These are phyloP conservation scores for Lentinus brumalis DNA, from an alignment of 768 basidiomycete genomes.

Conservation along the genomic window DNA sequence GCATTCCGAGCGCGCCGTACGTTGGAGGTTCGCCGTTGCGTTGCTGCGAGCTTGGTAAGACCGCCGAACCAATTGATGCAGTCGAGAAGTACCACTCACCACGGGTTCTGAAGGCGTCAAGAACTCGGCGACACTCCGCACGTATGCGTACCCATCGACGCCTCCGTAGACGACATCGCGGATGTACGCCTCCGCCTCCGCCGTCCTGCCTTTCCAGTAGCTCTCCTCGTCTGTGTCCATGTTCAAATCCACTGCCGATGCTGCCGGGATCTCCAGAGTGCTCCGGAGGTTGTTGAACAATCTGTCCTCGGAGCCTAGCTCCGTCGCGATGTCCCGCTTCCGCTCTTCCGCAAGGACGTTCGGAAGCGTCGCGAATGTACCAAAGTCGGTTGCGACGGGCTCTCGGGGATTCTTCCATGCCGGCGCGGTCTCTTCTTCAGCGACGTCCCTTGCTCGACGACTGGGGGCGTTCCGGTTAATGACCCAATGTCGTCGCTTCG, in stretches of 20 bases:
- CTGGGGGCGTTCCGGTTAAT: conserved; percentile 52
- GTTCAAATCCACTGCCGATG: conserved; percentile 15
- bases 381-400: conserved; percentile 59
- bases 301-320: conserved; percentile 33
- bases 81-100: conserved; percentile 12
- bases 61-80: not conserved
- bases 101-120: conserved; percentile 36
- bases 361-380: conserved; percentile 56
- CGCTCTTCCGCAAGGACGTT: conserved; percentile 37
- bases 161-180: conserved; percentile 81
- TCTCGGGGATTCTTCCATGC: conserved; percentile 55
- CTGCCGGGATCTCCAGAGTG: conserved; percentile 21
- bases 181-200: conserved; percentile 66
- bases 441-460: conserved; percentile 56
- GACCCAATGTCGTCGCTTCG: conserved; percentile 61
- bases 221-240: conserved; percentile 25
- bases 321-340: conserved; percentile 18
- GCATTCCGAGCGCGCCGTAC: conserved; percentile 31
- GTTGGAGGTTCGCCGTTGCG: conserved; percentile 15
- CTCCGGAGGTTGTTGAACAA: conserved; percentile 25
- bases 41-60: conserved; percentile 3
- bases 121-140: conserved; percentile 77
- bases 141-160: conserved; percentile 73
- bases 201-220: conserved; percentile 54
- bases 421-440: conserved; percentile 44